A percentile compares a stretch with the other conserved stretches of the same genome.
These are phyloP conservation scores for Alloascoidea africana DNA, from an alignment of 805 yeast genomes.

Conservation along the genomic window DNA sequence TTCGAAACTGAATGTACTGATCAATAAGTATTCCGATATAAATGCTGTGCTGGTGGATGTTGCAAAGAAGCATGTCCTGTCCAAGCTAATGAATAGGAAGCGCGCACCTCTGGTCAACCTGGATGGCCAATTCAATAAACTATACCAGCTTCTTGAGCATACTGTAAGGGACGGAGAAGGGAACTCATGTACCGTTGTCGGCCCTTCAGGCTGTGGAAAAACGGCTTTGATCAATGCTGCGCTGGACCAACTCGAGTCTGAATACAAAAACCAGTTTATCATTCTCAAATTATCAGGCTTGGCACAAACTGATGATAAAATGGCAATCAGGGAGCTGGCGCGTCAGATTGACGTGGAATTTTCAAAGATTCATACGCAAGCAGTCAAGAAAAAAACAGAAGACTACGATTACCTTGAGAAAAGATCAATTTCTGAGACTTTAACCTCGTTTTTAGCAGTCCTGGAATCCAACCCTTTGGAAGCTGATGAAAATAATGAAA, in stretches of 20 bases:
- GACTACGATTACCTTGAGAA: conserved; percentile 26
- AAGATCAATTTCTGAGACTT: conserved; percentile 42
- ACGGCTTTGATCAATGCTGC: conserved; percentile 46
- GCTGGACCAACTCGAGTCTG: conserved; percentile 24
- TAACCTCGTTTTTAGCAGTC: conserved; percentile 37
- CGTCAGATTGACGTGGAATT: conserved; percentile 51
- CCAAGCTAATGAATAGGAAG: conserved; percentile 15
- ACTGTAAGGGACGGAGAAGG: conserved; percentile 60
- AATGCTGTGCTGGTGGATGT: background rate
- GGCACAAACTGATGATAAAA: conserved; percentile 56
- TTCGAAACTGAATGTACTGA: no score
- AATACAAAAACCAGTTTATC: conserved; percentile 33
- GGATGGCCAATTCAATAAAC: conserved; percentile 26
- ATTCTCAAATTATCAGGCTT: conserved; percentile 53
- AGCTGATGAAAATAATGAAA: conserved; percentile 7
- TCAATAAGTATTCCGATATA: background rate
- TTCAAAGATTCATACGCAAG: conserved; percentile 12
- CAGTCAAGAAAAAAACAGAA: conserved; percentile 10
- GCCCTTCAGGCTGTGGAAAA: conserved; percentile 73
- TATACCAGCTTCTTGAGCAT: conserved; percentile 43
- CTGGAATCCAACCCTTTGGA: conserved; percentile 23
- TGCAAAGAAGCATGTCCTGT: conserved; percentile 10
- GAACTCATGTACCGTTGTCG: conserved; percentile 66
- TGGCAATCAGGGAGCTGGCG: conserved; percentile 78
- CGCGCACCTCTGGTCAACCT: conserved; percentile 18